These are phyloP conservation scores for Fusarium subglutinans DNA, from an alignment of 2,329 filamentous ascomycete species.

Conservation along the genomic window DNA sequence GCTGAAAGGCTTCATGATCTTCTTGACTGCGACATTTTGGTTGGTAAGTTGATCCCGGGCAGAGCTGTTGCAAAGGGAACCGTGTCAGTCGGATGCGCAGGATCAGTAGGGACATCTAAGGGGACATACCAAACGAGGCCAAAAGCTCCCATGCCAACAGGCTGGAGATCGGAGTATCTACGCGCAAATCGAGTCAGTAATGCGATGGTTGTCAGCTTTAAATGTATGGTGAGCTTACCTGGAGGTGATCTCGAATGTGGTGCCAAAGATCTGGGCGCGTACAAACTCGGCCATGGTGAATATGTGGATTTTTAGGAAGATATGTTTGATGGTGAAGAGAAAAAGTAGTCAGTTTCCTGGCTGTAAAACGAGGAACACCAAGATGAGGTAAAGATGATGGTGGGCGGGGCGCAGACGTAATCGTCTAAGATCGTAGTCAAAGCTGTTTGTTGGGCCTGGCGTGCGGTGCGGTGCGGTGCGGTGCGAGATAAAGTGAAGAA, in stretches of 20 bases:
- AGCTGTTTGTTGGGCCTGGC: slow-evolving; percentile 17
- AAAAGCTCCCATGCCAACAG: slow-evolving; percentile 98
- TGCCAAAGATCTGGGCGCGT: slow-evolving; percentile 98
- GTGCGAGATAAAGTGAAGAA: slow-evolving; percentile 30
- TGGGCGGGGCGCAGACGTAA: slow-evolving; percentile 31
- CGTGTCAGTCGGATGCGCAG: slow-evolving; percentile 7
- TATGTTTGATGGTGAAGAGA: slow-evolving; percentile 2
- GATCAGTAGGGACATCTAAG: slow-evolving; percentile 7
- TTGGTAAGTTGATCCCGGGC: slow-evolving; percentile 97
- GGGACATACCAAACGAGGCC: slow-evolving; percentile 88
- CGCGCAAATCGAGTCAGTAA: slow-evolving; percentile 19
- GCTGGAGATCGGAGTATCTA: slow-evolving; percentile 97
- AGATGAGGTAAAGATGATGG: slow-evolving; percentile 22
- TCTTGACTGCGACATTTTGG: slow-evolving; percentile 98
- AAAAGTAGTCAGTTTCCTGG: slow-evolving; percentile 22
- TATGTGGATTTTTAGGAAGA: slow-evolving; percentile 15
- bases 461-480: slow-evolving; percentile 1
- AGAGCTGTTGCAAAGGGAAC: slow-evolving; percentile 67
- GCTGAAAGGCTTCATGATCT: slow-evolving; percentile 99
- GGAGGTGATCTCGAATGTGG: slow-evolving; percentile 99
- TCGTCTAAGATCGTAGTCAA: slow-evolving; percentile 23
- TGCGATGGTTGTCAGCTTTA: not conserved
- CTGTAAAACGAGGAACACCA: slow-evolving; percentile 25
- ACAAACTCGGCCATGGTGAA: slow-evolving; percentile 97
- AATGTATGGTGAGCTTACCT: slow-evolving; percentile 65